phyloP scores from a whole-genome alignment of 2,329 filamentous ascomycete genomes.

The Coniochaeta sp. region DNA sequence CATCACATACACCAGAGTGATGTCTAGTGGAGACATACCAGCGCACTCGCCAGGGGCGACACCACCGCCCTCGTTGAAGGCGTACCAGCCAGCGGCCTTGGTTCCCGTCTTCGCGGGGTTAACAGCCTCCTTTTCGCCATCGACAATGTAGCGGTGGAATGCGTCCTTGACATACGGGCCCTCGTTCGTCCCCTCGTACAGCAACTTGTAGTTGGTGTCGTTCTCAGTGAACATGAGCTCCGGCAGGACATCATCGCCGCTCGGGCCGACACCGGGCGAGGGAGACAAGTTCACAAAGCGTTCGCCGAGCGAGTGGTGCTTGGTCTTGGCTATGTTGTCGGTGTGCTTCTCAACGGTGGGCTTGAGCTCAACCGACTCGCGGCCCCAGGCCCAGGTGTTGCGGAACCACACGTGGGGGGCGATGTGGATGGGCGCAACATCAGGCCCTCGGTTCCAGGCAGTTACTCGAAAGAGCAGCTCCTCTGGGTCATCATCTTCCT shows the following conservation, averaged over 20 bases:
- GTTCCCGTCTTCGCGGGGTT: conserved; percentile 78
- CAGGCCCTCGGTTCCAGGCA: conserved; percentile 89
- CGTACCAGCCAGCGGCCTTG: conserved; percentile 86
- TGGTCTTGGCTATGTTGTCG: conserved; percentile 61
- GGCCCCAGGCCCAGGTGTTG: conserved; percentile 95
- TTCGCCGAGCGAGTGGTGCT: conserved; percentile 73
- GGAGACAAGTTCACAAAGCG: conserved; percentile 81
- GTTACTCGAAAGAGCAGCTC: conserved; percentile 91
- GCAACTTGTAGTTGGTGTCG: conserved; percentile 74
- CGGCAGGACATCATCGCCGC: conserved; percentile 77
- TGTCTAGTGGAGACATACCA: conserved; percentile 53
- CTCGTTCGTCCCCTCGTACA: conserved; percentile 75
- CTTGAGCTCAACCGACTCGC: conserved; percentile 68
- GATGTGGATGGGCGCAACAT: conserved; percentile 86
- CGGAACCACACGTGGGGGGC: conserved; percentile 94
- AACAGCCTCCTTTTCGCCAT: conserved; percentile 70
- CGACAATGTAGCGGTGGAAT: conserved; percentile 82
- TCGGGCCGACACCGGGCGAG: conserved; percentile 75
- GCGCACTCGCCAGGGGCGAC: conserved; percentile 88
- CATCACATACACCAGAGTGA: neutral
- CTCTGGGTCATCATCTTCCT: conserved; percentile 86
- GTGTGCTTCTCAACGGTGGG: conserved; percentile 65
- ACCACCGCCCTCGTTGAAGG: conserved; percentile 83
- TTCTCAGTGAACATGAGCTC: conserved; percentile 90
- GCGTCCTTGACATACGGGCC: conserved; percentile 89